Base-by-base conservation (phyloP, 2,329 filamentous ascomycete genomes). In the Madurella fahalii region DNA sequence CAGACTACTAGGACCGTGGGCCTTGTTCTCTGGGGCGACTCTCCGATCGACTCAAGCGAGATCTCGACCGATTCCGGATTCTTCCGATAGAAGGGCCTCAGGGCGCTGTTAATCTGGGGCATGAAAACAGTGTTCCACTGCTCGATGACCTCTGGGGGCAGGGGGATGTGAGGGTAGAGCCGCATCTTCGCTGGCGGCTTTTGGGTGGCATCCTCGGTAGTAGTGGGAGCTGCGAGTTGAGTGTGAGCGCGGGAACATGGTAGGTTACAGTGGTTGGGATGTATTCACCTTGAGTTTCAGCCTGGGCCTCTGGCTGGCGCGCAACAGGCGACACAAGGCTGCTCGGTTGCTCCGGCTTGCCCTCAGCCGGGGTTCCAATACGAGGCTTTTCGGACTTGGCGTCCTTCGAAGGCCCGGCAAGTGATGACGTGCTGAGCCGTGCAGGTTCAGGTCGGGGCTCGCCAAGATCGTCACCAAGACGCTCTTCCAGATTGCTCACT, bases 1-100 rank as follows among this genome's bases (percentile, higher is more conserved):
- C 89, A 93, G 4, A 90, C 85, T 9, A 93, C 84, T 17, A 92
- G 76, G 0, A 91, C 86, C 0, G 89, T 92, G 0, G 89, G 87
- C 52, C 79, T 81, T 0, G 85, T 84, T 52, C 80, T 83, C 37
- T 83, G 77, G 5, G 82, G 77, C 2, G 82, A 84, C 50, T 87
- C 84, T 16, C 89, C 89, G 40, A 91, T 83, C 0, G 84, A 86
- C 57, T 90, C 84, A 1, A 93, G 80, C 9, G 86, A 87, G 40
- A 93, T 90, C 63, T 89, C 88, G 34, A 90, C 83, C 0, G 87
- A 89, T 67, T 93, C 89, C 0, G 84, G 80, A 47, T 89, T 80
- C 62, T 88, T 88, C 59, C 81, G 81, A 63, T 91, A 85, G 56
- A 89, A 89, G 48, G 82, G 79, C 18, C 84, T 81, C 15, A 91